Evolutionary conservation across 805 yeast genomes (phyloP), one percentile per base, ranked within the genome.

Genomic region (Osmozyma mogii): DNA sequence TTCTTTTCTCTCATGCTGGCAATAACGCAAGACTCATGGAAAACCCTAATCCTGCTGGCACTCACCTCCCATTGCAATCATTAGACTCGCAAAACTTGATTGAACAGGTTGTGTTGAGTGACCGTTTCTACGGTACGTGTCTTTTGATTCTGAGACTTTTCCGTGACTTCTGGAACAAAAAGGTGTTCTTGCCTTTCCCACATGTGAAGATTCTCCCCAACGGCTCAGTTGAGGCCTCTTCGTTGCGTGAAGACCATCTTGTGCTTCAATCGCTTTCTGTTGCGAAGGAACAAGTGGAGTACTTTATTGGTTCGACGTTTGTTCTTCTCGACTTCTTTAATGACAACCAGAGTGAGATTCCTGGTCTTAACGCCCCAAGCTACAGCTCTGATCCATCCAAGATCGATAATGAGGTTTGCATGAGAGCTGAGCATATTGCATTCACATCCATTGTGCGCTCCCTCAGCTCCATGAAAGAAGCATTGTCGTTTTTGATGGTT

Each of bases 361-460:
- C 78, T 10, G 79, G 83, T 1, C 61, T 74, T 32, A 64, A 70
- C 27, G 72, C 78, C n/a, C 74, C 78, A 18, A 63, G 59, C 31
- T 70, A 68, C 40, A 67, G 70, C 28, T 59, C 70, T 15, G 75
- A 68, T 36, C 65, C 72, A 3, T 47, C 59, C 8, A 60, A 59
- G 36, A 61, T 64, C 35, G 73, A 68, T 56, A 73, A 60, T 24
- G 89, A 82, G 41, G 75, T 81, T 24, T 78, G 87, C 25, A 61
- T 75, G 32, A 88, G 92, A 54, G 95, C 95, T 1, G 98, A 92
- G 51, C 87, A 84, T 45, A 77, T 85, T 45, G 95, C 95, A 5
- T 72, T 89, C 40, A 76, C 78, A 16, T 76, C 96, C 0, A 58
- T 92, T 22, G 65, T 84, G 25, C 78, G 82, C 45, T 70, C 88